Base-by-base conservation (phyloP, 2,329 filamentous ascomycete genomes). In the Xylogone sp. region DNA sequence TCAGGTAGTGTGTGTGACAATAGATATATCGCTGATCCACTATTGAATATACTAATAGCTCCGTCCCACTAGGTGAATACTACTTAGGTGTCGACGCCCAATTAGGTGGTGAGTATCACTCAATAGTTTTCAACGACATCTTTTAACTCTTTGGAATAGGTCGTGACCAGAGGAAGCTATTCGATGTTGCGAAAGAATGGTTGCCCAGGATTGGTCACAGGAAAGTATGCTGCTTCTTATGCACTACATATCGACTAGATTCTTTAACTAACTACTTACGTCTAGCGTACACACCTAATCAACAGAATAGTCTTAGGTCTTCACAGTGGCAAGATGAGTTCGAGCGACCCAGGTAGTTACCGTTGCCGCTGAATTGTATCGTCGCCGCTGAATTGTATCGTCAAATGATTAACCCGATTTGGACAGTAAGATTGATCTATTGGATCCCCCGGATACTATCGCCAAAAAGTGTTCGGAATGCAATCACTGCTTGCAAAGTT, bases 401-500 rank as follows among this genome's bases (percentile, higher is more conserved):
- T 39, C 4, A 39, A 5, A 18, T 39, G 5, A 10, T 18, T 39
- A 16, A 39, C 34, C n/a, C 4, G n/a, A 18, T 39, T 16, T 16
- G n/a, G 86, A 89, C 69, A 89, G 84, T 65, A 97, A 97, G 73
- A 95, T 97, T 59, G 94, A 97, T 65, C 78, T 97, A n/a, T 81
- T 97, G 18, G 94, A 97, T 65, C 59, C 80, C 0, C 75, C 87
- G 0, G 90, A 95, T 0, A 71, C 74, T 2, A 87, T 97, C 13
- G 75, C 79, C 60, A 90, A 87, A 76, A 96, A 96, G 77, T n/a
- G 76, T 96, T 49, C 85, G 85, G 65, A 97, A 97, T 71, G 91
- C 93, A 0, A 82, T 87, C 56, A 88, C 88, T 20, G 81, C 83
- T 16, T 91, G 91, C 27, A 83, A 84, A 63, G 77, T 87, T 21